Evolutionary conservation across 768 basidiomycete species (phyloP).

Genomic region (Strobilomyces dryophilus): DNA sequence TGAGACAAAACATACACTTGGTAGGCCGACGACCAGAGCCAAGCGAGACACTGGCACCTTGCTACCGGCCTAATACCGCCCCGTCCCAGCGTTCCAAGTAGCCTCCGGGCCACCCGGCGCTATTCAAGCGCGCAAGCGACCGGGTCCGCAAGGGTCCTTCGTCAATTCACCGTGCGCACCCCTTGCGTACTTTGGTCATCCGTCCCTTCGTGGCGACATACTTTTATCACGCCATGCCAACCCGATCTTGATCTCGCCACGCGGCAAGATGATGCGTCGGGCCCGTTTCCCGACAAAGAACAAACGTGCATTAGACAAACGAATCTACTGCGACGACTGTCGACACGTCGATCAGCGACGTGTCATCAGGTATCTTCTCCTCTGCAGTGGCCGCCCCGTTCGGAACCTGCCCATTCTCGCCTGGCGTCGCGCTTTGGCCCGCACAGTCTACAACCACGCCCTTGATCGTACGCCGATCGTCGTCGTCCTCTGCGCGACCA

Average conservation of each 20-base stretch:
- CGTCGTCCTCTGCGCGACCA: slow-evolving; percentile 28
- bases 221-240: slow-evolving; percentile 5
- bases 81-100: too few species aligned
- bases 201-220: slow-evolving; percentile 5
- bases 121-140: neutral
- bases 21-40: too few species aligned
- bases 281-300: neutral
- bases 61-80: too few species aligned
- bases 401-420: slow-evolving; percentile 4
- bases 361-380: slow-evolving; percentile 20
- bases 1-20: slow-evolving; percentile 1
- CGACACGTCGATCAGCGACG: slow-evolving; percentile 12
- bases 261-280: neutral
- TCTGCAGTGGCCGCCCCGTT: slow-evolving; percentile 9
- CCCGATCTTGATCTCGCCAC: slow-evolving; percentile 7
- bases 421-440: slow-evolving; percentile 8
- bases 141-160: slow-evolving; percentile 17
- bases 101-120: too few species aligned
- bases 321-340: slow-evolving; percentile 20
- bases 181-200: slow-evolving; percentile 23
- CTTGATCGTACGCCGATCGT: slow-evolving; percentile 42
- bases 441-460: slow-evolving; percentile 23
- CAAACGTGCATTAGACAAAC: slow-evolving; percentile 13
- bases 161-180: slow-evolving; percentile 20
- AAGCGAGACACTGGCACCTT: too few species aligned